A percentile compares a stretch with the other conserved stretches of the same genome.
Conservation (phyloP, 1,139 yeast genomes). For the Scheffersomyces lignicola region DNA sequence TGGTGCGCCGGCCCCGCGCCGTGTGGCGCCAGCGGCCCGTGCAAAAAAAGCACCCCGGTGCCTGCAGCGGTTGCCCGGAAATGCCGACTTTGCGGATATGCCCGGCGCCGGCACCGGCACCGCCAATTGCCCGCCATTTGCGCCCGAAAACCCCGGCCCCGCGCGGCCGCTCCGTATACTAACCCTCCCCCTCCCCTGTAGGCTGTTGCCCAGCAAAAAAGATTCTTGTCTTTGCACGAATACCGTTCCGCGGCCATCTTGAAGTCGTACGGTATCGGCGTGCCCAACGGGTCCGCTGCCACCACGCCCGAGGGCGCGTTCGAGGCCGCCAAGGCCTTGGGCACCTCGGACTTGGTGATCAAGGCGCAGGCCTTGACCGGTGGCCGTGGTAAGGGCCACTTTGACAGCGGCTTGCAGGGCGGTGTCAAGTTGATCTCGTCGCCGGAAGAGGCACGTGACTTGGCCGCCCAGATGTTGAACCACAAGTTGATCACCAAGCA, state of each 20-base stretch:
- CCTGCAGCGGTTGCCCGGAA: no score
- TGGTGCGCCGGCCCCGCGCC: no score
- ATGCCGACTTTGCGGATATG: no score
- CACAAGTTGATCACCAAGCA: conserved; percentile 96
- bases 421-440: conserved; percentile 91
- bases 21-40: no score
- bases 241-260: conserved; percentile 92
- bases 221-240: conserved; percentile 90
- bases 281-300: conserved; percentile 91
- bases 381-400: conserved; percentile 99
- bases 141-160: no score
- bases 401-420: conserved; percentile 92
- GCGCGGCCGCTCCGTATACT: no score
- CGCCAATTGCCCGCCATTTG: no score
- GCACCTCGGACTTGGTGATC: conserved; percentile 81
- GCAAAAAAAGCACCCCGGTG: no score
- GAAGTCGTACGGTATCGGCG: conserved; percentile 80
- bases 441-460: conserved; percentile 83
- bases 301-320: conserved; percentile 87
- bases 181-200: no score
- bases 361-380: conserved; percentile 99
- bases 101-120: no score
- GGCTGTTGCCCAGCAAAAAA: conserved; percentile 37
- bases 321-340: conserved; percentile 65
- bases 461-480: conserved; percentile 86